Percentiles rank a stretch among this genome's conserved stretches.
Conservation (phyloP, 1,139 yeast species). For the Kodamaea anthophila region DNA sequence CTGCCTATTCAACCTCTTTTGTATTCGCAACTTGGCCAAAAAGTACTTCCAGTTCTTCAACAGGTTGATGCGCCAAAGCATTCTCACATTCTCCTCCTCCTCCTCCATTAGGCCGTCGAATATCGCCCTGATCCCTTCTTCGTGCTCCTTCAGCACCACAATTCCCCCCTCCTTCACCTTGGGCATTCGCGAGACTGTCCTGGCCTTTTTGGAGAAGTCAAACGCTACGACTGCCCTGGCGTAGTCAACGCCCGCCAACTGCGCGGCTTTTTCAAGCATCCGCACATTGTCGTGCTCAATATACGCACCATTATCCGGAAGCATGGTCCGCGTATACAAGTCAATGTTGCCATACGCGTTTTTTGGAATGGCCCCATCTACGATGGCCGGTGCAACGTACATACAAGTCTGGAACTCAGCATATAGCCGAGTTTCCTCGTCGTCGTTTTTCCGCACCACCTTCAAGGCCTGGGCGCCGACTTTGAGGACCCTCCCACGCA, state of each 20-base stretch:
- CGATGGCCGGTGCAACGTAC: constrained; percentile 60
- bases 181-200: constrained; percentile 31
- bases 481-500: constrained; percentile 69
- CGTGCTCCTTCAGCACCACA: constrained; percentile 57
- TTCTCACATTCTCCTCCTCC: constrained; percentile 45
- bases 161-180: constrained; percentile 74
- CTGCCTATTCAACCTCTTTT: constrained; percentile 54
- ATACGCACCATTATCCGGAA: constrained; percentile 76
- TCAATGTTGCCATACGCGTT: constrained; percentile 83
- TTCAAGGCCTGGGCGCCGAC: constrained; percentile 66
- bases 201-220: constrained; percentile 42
- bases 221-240: constrained; percentile 88
- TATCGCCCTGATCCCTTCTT: constrained; percentile 60
- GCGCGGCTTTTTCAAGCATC: constrained; percentile 64
- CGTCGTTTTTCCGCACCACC: constrained; percentile 20
- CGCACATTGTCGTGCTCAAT: constrained; percentile 37
- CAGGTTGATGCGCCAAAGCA: constrained; percentile 45
- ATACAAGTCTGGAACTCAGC: constrained; percentile 71
- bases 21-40: constrained; percentile 64
- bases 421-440: constrained; percentile 50
- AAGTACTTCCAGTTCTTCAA: constrained; percentile 69
- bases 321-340: constrained; percentile 67
- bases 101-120: constrained; percentile 50
- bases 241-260: constrained; percentile 61
- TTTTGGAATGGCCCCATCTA: constrained; percentile 61